Conservation (phyloP, 495 filamentous ascomycete species). For the Arthonia radiata region DNA sequence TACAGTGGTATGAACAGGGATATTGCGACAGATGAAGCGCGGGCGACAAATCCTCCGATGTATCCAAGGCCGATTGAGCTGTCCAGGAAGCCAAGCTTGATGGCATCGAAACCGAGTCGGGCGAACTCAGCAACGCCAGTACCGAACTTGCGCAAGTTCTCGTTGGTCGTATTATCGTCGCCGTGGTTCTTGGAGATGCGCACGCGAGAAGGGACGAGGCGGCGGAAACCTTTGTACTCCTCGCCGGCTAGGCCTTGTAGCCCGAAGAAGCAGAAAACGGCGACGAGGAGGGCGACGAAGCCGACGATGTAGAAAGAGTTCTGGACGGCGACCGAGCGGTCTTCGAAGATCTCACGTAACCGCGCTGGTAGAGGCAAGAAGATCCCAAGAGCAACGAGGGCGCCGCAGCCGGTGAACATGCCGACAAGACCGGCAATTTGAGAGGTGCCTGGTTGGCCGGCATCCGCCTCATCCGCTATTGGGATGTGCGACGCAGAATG, state of each 20-base stretch:
- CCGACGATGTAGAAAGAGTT: conserved; percentile 73
- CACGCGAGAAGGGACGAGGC: conserved; percentile 16
- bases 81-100: conserved; percentile 49
- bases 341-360: conserved; percentile 42
- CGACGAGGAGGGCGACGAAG: conserved; percentile 40
- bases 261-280: conserved; percentile 53
- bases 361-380: conserved; percentile 72
- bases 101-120: conserved; percentile 28
- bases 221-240: conserved; percentile 41
- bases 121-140: conserved; percentile 1
- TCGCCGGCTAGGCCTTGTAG: conserved; percentile 56
- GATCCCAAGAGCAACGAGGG: conserved; percentile 50
- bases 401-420: conserved; percentile 76
- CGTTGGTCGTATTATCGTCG: conserved; percentile 1
- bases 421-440: conserved; percentile 74
- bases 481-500: too few species aligned
- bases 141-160: conserved; percentile 4
- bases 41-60: conserved; percentile 79
- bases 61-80: conserved; percentile 65
- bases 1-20: conserved; percentile 82
- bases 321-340: too few species aligned
- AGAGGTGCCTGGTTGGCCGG: conserved; percentile 28
- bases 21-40: conserved; percentile 86
- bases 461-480: too few species aligned
- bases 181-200: conserved; percentile 1